phyloP scores from a whole-genome alignment of 331 rosid genomes.

The Quercus phellos region DNA sequence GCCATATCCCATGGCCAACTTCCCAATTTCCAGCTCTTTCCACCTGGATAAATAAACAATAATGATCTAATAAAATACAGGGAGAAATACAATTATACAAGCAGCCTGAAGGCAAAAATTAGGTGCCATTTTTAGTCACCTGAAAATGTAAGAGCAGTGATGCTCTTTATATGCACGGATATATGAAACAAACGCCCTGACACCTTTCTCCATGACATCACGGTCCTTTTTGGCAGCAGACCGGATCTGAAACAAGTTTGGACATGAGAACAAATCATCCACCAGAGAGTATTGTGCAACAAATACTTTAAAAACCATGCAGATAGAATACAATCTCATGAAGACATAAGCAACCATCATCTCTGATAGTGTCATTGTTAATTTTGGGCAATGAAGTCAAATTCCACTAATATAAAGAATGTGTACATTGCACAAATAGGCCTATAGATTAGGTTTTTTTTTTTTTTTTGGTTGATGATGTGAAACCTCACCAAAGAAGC shows the following conservation, averaged over 20 bases:
- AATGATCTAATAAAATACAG: neutral
- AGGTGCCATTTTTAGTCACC: constrained; percentile 31
- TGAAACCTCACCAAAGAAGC: neutral
- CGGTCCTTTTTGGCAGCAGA: constrained; percentile 74
- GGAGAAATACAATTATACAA: neutral
- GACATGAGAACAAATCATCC: neutral
- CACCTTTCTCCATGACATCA: constrained; percentile 92
- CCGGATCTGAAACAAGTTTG: constrained; percentile 56
- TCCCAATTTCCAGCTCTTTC: constrained; percentile 95
- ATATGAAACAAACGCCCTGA: constrained; percentile 85
- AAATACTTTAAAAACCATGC: neutral
- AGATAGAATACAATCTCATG: neutral
- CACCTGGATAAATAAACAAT: constrained; percentile 43
- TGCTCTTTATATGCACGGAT: constrained; percentile 91
- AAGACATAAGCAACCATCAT: neutral
- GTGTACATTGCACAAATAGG: neutral
- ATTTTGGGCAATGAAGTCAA: neutral
- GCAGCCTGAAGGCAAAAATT: neutral
- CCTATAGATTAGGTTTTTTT: neutral
- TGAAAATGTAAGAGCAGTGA: constrained; percentile 79
- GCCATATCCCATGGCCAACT: constrained; percentile 83
- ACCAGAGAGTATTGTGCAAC: neutral
- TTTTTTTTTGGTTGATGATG: neutral
- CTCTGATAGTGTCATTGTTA: neutral
- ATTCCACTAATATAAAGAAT: neutral